phyloP scores from a whole-genome alignment of 2,329 filamentous ascomycete species.

The Ascochyta clinopodiicola region DNA sequence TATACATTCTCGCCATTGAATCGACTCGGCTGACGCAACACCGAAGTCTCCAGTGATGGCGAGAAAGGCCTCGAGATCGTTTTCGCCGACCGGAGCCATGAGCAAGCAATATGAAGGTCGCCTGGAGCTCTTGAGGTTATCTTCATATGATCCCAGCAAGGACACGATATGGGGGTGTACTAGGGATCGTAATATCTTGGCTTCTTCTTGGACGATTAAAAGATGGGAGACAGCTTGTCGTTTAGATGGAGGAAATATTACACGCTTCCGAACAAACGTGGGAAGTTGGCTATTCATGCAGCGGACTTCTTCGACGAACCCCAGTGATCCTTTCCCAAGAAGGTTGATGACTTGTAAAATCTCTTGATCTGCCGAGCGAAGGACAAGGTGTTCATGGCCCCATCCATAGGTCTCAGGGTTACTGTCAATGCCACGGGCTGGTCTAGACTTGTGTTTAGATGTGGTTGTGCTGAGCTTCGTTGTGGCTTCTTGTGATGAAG shows the following conservation, averaged over 20 bases:
- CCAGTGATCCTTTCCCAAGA: slow-evolving; percentile 21
- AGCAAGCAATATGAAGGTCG: slow-evolving; percentile 21
- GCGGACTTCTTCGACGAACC: slow-evolving; percentile 24
- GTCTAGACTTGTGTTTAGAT: too few species aligned
- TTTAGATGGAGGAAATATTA: slow-evolving; percentile 10
- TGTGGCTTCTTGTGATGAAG: too few species aligned
- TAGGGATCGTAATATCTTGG: slow-evolving; percentile 10
- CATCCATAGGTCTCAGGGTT: neutral
- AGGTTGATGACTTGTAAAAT: neutral
- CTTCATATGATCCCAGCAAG: slow-evolving; percentile 21
- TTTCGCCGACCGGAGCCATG: slow-evolving; percentile 23
- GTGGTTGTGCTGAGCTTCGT: too few species aligned
- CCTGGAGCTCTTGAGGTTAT: neutral
- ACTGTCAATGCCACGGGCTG: too few species aligned
- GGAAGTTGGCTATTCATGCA: neutral
- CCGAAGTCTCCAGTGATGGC: slow-evolving; percentile 2
- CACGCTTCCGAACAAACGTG: slow-evolving; percentile 23
- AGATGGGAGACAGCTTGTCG: slow-evolving; percentile 1
- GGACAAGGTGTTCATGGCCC: neutral
- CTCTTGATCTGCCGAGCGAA: neutral
- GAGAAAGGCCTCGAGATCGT: slow-evolving; percentile 20
- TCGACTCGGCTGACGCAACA: neutral
- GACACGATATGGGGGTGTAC: slow-evolving; percentile 21
- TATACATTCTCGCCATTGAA: too few species aligned
- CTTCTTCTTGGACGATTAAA: slow-evolving; percentile 18